phyloP scores from a whole-genome alignment of 1,284 basidiomycete species.

The Leccinum fallax region DNA sequence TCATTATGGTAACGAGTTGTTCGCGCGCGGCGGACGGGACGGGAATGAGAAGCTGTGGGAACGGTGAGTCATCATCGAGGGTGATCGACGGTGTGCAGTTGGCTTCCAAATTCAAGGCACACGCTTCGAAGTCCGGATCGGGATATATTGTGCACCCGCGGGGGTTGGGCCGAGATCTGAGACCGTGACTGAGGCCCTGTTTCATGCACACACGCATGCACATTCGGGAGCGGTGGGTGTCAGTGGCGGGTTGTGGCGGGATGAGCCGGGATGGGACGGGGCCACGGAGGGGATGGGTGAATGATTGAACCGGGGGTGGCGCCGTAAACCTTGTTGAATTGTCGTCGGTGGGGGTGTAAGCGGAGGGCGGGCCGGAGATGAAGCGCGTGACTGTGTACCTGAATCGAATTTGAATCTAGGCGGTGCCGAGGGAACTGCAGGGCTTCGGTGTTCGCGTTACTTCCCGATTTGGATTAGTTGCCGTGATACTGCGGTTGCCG shows the following conservation, averaged over 20 bases:
- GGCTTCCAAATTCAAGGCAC: conserved; percentile 38
- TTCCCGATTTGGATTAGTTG: conserved; percentile 33
- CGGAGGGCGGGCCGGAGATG: conserved; percentile 28
- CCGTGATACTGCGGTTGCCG: conserved; percentile 39
- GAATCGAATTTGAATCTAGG: conserved; percentile 37
- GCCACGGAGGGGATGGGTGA: conserved; percentile 20
- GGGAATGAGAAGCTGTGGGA: conserved; percentile 11
- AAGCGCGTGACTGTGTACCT: conserved; percentile 24
- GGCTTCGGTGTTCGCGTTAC: conserved; percentile 35
- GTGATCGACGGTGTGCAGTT: conserved; percentile 34
- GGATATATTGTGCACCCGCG: conserved; percentile 28
- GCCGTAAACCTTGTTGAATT: conserved; percentile 26
- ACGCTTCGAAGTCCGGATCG: conserved; percentile 22
- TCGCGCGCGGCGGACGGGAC: conserved; percentile 21
- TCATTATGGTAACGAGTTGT: not conserved
- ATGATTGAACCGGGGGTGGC: conserved; percentile 23
- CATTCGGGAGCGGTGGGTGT: not conserved
- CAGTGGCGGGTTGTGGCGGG: conserved; percentile 9
- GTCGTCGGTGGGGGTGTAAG: conserved; percentile 23
- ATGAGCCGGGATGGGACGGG: conserved; percentile 12
- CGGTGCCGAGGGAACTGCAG: conserved; percentile 37
- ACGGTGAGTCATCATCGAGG: conserved; percentile 35
- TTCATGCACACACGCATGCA: conserved; percentile 11
- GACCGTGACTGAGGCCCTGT: conserved; percentile 17
- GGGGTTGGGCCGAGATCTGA: conserved; percentile 6